Evolutionary conservation across 495 filamentous ascomycete species (phyloP).

Genomic region (Aspergillus mulundensis): DNA sequence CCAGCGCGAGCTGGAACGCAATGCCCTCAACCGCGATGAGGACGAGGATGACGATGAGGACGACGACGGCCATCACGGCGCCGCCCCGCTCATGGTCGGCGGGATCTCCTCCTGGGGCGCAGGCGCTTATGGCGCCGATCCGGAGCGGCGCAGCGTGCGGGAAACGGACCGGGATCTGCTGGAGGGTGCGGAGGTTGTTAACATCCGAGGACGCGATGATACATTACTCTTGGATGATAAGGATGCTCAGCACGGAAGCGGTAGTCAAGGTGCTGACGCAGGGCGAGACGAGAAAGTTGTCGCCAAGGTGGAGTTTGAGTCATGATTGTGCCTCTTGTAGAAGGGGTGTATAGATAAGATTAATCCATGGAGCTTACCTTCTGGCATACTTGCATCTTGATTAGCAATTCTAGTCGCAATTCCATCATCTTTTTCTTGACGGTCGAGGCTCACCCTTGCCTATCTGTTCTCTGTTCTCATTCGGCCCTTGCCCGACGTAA

Average conservation of each 20-base stretch:
- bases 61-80: slow-evolving; percentile 35
- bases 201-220: slow-evolving; percentile 28
- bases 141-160: slow-evolving; percentile 43
- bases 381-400: background rate
- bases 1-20: slow-evolving; percentile 76
- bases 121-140: slow-evolving; percentile 48
- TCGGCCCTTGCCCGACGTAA: too few species aligned
- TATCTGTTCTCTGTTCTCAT: too few species aligned
- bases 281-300: slow-evolving; percentile 28
- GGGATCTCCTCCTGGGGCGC: slow-evolving; percentile 46
- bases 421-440: background rate
- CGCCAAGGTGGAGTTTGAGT: slow-evolving; percentile 41
- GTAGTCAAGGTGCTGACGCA: background rate
- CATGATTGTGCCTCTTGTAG: slow-evolving; percentile 16
- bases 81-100: slow-evolving; percentile 31
- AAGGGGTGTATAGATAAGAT: background rate
- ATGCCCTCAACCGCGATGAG: slow-evolving; percentile 64
- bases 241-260: slow-evolving; percentile 3
- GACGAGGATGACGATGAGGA: slow-evolving; percentile 78
- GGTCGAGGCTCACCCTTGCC: background rate
- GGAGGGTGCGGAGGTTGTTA: slow-evolving; percentile 23
- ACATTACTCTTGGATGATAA: slow-evolving; percentile 28
- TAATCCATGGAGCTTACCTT: background rate
- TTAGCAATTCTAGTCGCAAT: background rate
- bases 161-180: slow-evolving; percentile 23